Percentiles rank a stretch among this genome's conserved stretches.
Conservation (phyloP, 2,329 filamentous ascomycete genomes). For the Penicillium capsulatum region DNA sequence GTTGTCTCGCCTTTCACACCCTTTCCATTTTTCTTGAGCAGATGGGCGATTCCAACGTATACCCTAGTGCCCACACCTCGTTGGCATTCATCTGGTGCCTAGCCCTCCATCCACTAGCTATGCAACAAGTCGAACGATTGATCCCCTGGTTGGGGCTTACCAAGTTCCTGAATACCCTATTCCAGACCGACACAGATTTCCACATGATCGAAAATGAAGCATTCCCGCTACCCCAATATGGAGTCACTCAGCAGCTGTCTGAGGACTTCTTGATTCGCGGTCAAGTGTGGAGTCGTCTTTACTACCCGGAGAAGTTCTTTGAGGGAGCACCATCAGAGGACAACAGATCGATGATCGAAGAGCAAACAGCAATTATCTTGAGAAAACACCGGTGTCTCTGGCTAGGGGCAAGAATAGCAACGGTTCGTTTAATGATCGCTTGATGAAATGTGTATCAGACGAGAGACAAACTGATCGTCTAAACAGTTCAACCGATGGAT, state of each 20-base stretch:
- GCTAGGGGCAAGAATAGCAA: conserved; percentile 44
- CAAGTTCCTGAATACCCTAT: conserved; percentile 52
- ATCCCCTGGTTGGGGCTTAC: conserved; percentile 52
- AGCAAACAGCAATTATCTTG: conserved; percentile 45
- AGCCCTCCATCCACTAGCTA: conserved; percentile 35
- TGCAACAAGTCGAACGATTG: conserved; percentile 39
- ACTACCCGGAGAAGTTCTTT: conserved; percentile 52
- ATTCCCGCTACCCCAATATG: conserved; percentile 44
- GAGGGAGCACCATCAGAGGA: conserved; percentile 48
- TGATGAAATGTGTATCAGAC: too few relatives aligned
- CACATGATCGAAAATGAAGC: conserved; percentile 33
- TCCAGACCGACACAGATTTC: conserved; percentile 37
- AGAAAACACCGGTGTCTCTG: conserved; percentile 52
- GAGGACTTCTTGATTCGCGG: conserved; percentile 59
- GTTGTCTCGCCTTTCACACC: conserved; percentile 41
- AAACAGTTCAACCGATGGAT: conserved; percentile 41
- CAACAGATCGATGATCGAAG: conserved; percentile 52
- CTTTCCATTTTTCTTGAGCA: conserved; percentile 45
- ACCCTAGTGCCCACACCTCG: conserved; percentile 53
- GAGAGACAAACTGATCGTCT: conserved; percentile 3
- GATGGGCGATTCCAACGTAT: conserved; percentile 49
- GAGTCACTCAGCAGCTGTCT: conserved; percentile 47
- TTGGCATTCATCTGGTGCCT: conserved; percentile 51
- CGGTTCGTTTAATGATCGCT: conserved; percentile 32
- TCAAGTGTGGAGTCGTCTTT: conserved; percentile 49